phyloP scores from a whole-genome alignment of 176 grass and related monocot species.

The Avena sativa region DNA sequence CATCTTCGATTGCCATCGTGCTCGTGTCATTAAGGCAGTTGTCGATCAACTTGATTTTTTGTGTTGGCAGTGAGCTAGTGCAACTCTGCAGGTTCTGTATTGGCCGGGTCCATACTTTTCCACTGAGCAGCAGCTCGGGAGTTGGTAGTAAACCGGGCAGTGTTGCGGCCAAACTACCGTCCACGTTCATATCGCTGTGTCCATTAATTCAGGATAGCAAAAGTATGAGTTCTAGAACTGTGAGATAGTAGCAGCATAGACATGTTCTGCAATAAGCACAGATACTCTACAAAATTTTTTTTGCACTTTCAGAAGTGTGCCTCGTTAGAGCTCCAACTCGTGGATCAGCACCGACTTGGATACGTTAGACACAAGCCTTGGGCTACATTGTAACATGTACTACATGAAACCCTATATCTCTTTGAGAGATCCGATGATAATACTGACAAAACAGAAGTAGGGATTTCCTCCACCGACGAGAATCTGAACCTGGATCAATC shows the following conservation, averaged over 20 bases:
- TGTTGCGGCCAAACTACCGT: not conserved
- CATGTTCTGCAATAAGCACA: not conserved
- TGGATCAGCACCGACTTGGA: too few species aligned
- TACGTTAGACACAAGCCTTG: too few species aligned
- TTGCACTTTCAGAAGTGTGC: too few species aligned
- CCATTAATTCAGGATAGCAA: not conserved
- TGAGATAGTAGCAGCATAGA: not conserved
- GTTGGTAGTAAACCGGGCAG: not conserved
- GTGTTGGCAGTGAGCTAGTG: not conserved
- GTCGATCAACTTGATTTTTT: not conserved
- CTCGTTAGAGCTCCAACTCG: too few species aligned
- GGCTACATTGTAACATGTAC: too few species aligned
- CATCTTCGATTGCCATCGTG: not conserved
- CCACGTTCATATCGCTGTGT: constrained; percentile 36
- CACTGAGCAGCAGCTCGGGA: not conserved
- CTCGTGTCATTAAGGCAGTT: not conserved
- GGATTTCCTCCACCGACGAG: too few species aligned
- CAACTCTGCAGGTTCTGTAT: not conserved
- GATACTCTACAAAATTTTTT: too few species aligned
- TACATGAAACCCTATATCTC: too few species aligned
- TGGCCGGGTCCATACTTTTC: not conserved
- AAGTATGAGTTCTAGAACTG: not conserved
- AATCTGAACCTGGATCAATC: too few species aligned
- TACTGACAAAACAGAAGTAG: too few species aligned
- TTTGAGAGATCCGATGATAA: too few species aligned